A percentile compares a stretch with the other conserved stretches of the same genome.
These are phyloP conservation scores for Sonneratia alba DNA, from an alignment of 345 rosid species.

Conservation along the genomic window DNA sequence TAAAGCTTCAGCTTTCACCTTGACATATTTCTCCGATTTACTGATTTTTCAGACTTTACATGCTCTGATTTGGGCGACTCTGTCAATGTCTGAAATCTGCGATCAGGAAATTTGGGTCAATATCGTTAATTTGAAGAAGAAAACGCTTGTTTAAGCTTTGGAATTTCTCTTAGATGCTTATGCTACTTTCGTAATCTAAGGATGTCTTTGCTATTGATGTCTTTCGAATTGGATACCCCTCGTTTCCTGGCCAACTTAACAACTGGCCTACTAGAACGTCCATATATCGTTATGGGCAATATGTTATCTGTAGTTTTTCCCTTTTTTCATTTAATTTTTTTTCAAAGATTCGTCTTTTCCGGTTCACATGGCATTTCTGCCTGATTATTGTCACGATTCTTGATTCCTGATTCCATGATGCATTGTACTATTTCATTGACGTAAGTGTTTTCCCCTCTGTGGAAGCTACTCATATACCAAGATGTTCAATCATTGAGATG, in stretches of 20 bases:
- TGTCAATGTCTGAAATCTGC: neutral
- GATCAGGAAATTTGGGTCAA: neutral
- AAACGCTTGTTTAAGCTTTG: neutral
- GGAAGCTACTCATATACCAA: neutral
- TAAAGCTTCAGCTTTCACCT: neutral
- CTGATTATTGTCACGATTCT: neutral
- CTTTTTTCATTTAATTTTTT: no score
- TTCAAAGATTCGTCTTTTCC: neutral
- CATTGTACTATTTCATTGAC: neutral
- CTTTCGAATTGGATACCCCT: neutral
- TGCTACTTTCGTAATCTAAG: neutral
- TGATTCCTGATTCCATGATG: neutral
- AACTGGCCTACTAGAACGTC: neutral
- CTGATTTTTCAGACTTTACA: neutral
- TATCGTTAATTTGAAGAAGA: neutral
- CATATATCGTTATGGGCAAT: neutral
- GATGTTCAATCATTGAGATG: neutral
- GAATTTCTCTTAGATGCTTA: neutral
- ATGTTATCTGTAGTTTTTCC: neutral
- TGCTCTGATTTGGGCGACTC: neutral
- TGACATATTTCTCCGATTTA: neutral
- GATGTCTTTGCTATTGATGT: neutral
- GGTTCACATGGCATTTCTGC: neutral
- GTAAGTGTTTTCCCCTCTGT: neutral
- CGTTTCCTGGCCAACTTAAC: neutral